Evolutionary conservation across 352 stramenopile species (phyloP), one percentile per base, ranked within the genome.

Genomic region (Phytophthora pini): DNA sequence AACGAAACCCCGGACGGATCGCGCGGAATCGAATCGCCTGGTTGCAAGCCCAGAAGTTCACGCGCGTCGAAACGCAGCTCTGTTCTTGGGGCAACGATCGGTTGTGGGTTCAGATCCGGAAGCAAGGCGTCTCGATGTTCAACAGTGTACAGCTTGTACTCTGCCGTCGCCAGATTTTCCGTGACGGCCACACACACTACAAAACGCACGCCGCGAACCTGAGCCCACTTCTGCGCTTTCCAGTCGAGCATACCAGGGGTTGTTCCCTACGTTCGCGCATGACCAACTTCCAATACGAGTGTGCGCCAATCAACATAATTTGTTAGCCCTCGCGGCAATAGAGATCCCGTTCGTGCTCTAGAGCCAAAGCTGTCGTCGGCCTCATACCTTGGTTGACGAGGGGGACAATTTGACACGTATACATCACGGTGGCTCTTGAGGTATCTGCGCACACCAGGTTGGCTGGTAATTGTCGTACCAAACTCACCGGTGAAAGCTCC

Each of bases 141-240:
- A n/a, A n/a, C n/a, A 20, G 13, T 40, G 51, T 49, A 48, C 24
- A 58, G 4, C 12, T 56, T 49, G 51, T 58, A 49, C 11, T 27
- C 38, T 2, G 26, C 38, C 20, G 12, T 6, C 3, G 8, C 15
- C 26, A 49, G 15, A 1, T 22, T 8, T 17, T 27, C 11, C 15
- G 26, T 13, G 12, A 58, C 24, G 20, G 24, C 38, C 38, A 58
- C 39, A 17, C 52, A 60, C 27, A 60, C 15, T 10, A 51, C 31
- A 26, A 29, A 60, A 27, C 40, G 26, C 24, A 60, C n/a, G n/a
- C n/a, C n/a, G n/a, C n/a, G n/a, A n/a, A n/a, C n/a, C n/a, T n/a
- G n/a, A n/a, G n/a, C 40, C 29, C 52, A 60, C 17, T 24, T 15
- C 9, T 61, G 32, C 6, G 40, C 39, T 39, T 59, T 59, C 52